Evolutionary conservation across 257 asterid genomes (phyloP), one percentile per base, ranked within the genome.

Genomic region (Eustoma russellianum): DNA sequence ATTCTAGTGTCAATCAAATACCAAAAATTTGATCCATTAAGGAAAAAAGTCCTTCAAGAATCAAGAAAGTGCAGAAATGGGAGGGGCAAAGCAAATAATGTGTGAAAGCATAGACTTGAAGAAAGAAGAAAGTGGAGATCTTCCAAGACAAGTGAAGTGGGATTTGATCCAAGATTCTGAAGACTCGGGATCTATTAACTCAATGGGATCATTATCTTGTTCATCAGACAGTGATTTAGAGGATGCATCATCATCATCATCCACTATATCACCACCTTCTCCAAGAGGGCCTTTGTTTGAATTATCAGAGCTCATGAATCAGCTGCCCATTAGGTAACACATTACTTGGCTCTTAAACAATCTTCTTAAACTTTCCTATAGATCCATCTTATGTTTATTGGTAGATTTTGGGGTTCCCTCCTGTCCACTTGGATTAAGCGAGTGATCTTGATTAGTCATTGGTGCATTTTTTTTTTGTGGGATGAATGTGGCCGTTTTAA

Each of bases 271-370:
- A 11, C 9, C 12, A 3, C 12, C 43, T 38, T 38, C 43, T 60
- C 15, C 62, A 30, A 46, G 52, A 45, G 82, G 80, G 13, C 84
- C 84, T 18, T 68, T 72, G 40, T 74, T 13, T 52, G 76, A 74
- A 15, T 56, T 79, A 44, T 64, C 84, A 10, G 72, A 77, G 24
- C 79, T 82, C 28, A 74, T 77, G 92, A 61, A 69, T 49, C 80
- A 82, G 28, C 77, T 79, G n/a, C 87, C 92, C 5, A 77, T 79
- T 75, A 82, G 79, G 86, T 82, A 74, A 76, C 78, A 24, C 12
- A 38, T 38, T 40, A 14, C 8, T 48, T 19, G 24, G 33, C 16
- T 41, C 47, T 35, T 30, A 8, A 17, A 9, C 9, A 45, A 35
- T 57, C 28, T 41, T 24, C n/a, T 7, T 4, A 8, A 4, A 24